Evolutionary conservation across 371 early-diverging fungal species (phyloP), one percentile per base, ranked within the genome.

Genomic region (Catenaria anguillulae): DNA sequence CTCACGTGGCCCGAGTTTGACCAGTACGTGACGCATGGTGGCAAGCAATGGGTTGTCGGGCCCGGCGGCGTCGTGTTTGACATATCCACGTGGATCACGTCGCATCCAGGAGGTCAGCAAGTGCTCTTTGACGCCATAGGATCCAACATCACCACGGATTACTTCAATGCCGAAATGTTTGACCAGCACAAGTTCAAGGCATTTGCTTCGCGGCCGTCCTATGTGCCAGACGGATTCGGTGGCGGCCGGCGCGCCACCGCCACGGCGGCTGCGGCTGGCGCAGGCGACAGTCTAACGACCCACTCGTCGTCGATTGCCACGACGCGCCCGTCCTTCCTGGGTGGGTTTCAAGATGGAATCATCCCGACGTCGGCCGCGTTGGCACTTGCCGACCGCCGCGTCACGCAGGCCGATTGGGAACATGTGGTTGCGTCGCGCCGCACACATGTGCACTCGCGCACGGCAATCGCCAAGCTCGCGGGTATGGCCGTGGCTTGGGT

Each of bases 401-500:
- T 68, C 31, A 59, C 48, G 21, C 67, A 73, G 24, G 13, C 34
- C 29, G 72, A 75, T 26, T 71, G 71, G 70, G 55, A 65, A 24
- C 48, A 56, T 10, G 63, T 75, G 29, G 58, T 66, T 34, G 35
- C 61, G 26, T 24, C 66, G 21, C 46, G 64, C 8, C 54, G 62
- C 29, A 65, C 56, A 15, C 58, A 76, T 55, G 69, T 72, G 29
- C 76, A 76, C 65, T 60, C 73, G 15, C 64, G 70, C 23, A 48
- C 68, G 5, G 76, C 76, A 43, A 68, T 76, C n/a, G 60, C 68
- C n/a, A 64, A 61, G 62, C 68, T 76, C 34, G 60, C 66, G 21
- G 60, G 42, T 6, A 60, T 73, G 52, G 24, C 72, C 17, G 72
- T 75, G 15, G 75, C 72, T 13, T 31, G 52, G 15, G 29, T 50